A percentile compares a stretch with the other conserved stretches of the same genome.
These are phyloP conservation scores for Favolaschia claudopus DNA, from an alignment of 768 basidiomycete genomes.

Conservation along the genomic window DNA sequence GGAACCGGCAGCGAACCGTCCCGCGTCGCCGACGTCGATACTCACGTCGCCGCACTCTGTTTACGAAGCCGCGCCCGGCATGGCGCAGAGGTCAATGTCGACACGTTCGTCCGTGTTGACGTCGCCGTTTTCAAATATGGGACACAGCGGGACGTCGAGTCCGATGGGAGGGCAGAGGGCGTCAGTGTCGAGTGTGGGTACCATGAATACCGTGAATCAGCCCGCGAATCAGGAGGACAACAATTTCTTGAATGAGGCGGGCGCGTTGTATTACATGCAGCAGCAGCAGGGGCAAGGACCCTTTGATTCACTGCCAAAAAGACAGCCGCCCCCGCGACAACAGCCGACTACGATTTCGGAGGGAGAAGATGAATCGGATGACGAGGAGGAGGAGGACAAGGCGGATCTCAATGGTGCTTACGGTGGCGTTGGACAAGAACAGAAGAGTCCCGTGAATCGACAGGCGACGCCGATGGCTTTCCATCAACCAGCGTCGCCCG, in stretches of 20 bases:
- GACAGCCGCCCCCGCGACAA: constrained; percentile 38
- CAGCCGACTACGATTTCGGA: constrained; percentile 55
- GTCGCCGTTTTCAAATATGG: constrained; percentile 46
- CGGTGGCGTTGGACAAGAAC: constrained; percentile 10
- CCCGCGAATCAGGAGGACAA: constrained; percentile 39
- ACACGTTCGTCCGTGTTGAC: constrained; percentile 36
- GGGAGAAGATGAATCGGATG: constrained; percentile 48
- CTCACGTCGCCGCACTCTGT: constrained; percentile 44
- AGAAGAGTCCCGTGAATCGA: constrained; percentile 26
- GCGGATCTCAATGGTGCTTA: neutral
- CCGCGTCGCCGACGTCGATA: constrained; percentile 36
- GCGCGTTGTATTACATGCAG: constrained; percentile 75
- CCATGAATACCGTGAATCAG: too few relatives aligned
- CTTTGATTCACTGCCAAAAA: constrained; percentile 41
- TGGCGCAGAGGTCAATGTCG: constrained; percentile 13
- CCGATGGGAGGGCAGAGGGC: constrained; percentile 23
- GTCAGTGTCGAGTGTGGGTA: constrained; percentile 17
- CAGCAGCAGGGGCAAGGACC: too few relatives aligned
- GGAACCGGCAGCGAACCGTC: too few relatives aligned
- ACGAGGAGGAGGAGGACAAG: constrained; percentile 32
- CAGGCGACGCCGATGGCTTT: constrained; percentile 50
- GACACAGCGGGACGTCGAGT: constrained; percentile 31
- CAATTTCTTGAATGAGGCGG: constrained; percentile 62
- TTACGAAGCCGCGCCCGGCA: constrained; percentile 6
- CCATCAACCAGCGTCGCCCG: constrained; percentile 27